phyloP scores from a whole-genome alignment of 2,329 filamentous ascomycete species.

The Aspergillus sp. region DNA sequence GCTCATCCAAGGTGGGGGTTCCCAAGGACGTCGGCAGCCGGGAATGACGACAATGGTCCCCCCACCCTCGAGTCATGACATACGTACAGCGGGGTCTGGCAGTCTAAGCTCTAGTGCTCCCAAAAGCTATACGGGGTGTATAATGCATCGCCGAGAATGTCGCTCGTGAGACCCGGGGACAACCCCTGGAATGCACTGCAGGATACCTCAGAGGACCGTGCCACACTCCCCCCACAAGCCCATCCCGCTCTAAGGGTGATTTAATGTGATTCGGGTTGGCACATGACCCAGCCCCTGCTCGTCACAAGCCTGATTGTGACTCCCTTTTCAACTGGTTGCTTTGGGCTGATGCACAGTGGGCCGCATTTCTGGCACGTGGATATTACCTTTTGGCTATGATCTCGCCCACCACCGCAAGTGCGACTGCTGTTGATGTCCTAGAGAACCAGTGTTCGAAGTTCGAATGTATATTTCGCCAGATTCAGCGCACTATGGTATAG shows the following conservation, averaged over 20 bases:
- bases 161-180: background rate
- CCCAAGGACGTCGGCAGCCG: background rate
- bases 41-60: background rate
- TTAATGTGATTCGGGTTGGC: constrained; percentile 3
- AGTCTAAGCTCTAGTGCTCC: background rate
- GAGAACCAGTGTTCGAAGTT: background rate
- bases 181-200: background rate
- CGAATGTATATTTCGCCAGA: constrained; percentile 13
- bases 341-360: background rate
- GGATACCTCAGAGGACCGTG: constrained; percentile 11
- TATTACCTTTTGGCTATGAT: background rate
- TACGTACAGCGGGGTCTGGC: background rate
- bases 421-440: background rate
- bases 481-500: background rate
- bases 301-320: constrained; percentile 3
- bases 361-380: constrained; percentile 1
- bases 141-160: background rate
- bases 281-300: constrained; percentile 13
- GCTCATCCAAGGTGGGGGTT: background rate
- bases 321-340: background rate
- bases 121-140: background rate
- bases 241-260: background rate
- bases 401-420: background rate
- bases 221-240: background rate
- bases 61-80: background rate